Conservation (phyloP, 2,329 filamentous ascomycete genomes). For the Aspergillus pseudoglaucus region DNA sequence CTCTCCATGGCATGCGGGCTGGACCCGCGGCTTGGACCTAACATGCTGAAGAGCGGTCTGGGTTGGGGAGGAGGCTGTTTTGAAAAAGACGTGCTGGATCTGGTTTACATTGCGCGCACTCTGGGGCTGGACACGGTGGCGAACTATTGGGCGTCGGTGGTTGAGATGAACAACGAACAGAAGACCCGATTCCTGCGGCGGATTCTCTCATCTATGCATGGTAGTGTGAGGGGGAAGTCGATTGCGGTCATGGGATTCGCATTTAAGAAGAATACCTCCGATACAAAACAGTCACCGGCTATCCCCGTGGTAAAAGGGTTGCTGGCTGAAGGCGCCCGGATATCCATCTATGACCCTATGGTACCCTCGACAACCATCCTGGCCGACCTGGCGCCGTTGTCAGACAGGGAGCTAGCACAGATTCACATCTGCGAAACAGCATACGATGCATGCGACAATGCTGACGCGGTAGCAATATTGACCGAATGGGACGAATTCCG, state of each 20-base stretch:
- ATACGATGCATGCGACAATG: constrained; percentile 37
- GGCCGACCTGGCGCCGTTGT: constrained; percentile 10
- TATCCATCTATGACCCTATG: constrained; percentile 19
- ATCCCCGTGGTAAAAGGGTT: constrained; percentile 59
- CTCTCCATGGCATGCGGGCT: constrained; percentile 61
- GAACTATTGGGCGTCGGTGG: constrained; percentile 66
- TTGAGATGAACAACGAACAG: constrained; percentile 71
- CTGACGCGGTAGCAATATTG: constrained; percentile 43
- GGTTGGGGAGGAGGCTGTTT: constrained; percentile 77
- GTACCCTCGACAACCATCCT: constrained; percentile 31
- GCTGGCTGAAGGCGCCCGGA: constrained; percentile 53
- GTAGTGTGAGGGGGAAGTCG: constrained; percentile 64
- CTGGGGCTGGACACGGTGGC: constrained; percentile 64
- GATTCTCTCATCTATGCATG: constrained; percentile 61
- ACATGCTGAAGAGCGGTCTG: constrained; percentile 66
- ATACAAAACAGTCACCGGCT: constrained; percentile 64
- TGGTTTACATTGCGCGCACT: constrained; percentile 66
- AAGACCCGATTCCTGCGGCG: constrained; percentile 61
- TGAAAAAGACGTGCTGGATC: constrained; percentile 68
- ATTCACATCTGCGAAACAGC: constrained; percentile 12
- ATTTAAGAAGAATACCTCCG: constrained; percentile 73
- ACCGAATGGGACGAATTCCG: constrained; percentile 48
- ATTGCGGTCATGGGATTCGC: constrained; percentile 68
- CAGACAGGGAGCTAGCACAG: neutral
- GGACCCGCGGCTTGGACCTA: constrained; percentile 64